Percentiles rank a stretch among this genome's conserved stretches.
Conservation (phyloP, 140 eudicot genomes). For the Cichorium intybus region DNA sequence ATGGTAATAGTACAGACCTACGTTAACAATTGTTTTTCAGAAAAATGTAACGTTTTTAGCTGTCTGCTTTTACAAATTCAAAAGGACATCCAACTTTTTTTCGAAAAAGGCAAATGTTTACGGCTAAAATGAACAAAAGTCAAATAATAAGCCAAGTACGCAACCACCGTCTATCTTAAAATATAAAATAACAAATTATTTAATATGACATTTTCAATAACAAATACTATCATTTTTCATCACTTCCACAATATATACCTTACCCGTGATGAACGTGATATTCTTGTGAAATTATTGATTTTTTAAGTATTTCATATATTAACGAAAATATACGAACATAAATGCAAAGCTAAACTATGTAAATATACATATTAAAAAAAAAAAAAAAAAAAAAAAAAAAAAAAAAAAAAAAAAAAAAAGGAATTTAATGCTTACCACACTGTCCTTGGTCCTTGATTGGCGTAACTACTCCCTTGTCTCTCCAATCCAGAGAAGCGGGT, state of each 20-base stretch:
- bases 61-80: background rate
- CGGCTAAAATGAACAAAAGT: background rate
- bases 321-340: background rate
- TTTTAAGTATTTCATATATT: background rate
- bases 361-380: background rate
- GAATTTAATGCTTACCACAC: slow-evolving; percentile 44
- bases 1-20: no score
- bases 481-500: slow-evolving; percentile 73
- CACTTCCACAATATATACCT: background rate
- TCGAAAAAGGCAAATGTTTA: background rate
- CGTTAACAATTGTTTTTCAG: no score
- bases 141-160: background rate
- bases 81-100: background rate
- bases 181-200: background rate
- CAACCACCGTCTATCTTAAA: background rate
- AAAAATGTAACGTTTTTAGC: background rate
- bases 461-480: slow-evolving; percentile 57
- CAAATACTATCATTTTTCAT: background rate
- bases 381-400: background rate
- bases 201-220: background rate
- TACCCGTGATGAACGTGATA: background rate
- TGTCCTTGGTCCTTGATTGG: slow-evolving; percentile 67
- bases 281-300: background rate
- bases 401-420: background rate
- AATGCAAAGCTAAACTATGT: slow-evolving; percentile 1